These are phyloP conservation scores for Kazachstania sp. DNA, from an alignment of 1,139 yeast species.

Conservation along the genomic window DNA sequence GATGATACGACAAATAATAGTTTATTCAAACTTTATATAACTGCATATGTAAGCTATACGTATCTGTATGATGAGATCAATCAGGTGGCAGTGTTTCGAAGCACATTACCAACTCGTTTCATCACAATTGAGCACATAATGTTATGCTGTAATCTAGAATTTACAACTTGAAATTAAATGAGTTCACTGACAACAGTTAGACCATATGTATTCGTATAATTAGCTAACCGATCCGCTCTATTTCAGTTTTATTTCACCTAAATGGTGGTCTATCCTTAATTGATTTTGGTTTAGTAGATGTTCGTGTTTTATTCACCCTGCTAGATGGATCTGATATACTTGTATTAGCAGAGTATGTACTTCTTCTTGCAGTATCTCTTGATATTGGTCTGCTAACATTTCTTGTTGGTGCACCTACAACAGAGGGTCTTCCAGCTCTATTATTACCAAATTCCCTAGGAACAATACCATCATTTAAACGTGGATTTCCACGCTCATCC, in stretches of 20 bases:
- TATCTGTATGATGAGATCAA: too few species aligned
- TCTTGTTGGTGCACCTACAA: constrained; percentile 1
- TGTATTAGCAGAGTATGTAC: not conserved
- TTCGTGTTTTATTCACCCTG: constrained; percentile 1
- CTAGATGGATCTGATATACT: not conserved
- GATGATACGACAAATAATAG: too few species aligned
- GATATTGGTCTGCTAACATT: not conserved
- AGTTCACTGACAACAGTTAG: too few species aligned
- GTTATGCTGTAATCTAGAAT: too few species aligned
- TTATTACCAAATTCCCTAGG: not conserved
- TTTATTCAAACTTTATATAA: too few species aligned
- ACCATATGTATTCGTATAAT: too few species aligned
- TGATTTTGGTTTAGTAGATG: constrained; percentile 4
- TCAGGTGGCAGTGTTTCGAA: too few species aligned
- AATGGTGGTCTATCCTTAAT: constrained; percentile 22
- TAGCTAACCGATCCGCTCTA: too few species aligned
- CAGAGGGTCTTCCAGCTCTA: not conserved
- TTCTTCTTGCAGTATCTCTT: not conserved
- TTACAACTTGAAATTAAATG: too few species aligned
- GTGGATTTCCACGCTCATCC: constrained; percentile 4
- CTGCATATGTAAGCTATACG: too few species aligned
- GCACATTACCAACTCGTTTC: too few species aligned
- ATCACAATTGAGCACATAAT: too few species aligned
- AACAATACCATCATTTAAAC: not conserved
- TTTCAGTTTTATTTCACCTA: constrained; percentile 9